Evolutionary conservation across 2,329 filamentous ascomycete genomes (phyloP).

Genomic region (Cladorrhinum sp.): DNA sequence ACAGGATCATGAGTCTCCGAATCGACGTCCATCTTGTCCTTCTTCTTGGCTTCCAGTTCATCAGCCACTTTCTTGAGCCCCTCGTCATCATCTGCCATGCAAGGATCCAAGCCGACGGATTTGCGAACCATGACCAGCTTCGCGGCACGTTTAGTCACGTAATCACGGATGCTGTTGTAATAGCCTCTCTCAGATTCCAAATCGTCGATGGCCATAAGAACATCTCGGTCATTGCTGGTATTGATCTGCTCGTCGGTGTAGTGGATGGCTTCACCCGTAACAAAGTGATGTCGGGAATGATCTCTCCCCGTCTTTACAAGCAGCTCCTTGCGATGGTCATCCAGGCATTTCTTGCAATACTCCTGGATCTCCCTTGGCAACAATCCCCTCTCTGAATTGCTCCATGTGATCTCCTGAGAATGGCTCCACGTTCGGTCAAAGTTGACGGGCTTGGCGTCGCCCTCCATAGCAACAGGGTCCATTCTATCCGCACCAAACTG

Average conservation of each 20-base stretch:
- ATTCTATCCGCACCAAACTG: slow-evolving; percentile 95
- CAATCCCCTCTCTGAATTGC: slow-evolving; percentile 71
- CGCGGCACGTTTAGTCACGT: slow-evolving; percentile 61
- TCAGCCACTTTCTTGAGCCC: slow-evolving; percentile 27
- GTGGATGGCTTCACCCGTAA: slow-evolving; percentile 59
- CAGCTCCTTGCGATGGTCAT: slow-evolving; percentile 64
- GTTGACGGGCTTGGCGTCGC: slow-evolving; percentile 84
- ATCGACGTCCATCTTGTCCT: slow-evolving; percentile 23
- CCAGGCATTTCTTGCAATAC: slow-evolving; percentile 66
- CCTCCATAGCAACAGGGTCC: slow-evolving; percentile 97
- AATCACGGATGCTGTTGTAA: slow-evolving; percentile 71
- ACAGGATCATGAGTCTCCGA: slow-evolving; percentile 15
- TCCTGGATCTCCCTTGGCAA: slow-evolving; percentile 69
- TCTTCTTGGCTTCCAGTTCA: slow-evolving; percentile 15
- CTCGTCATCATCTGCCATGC: slow-evolving; percentile 26
- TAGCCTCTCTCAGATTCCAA: slow-evolving; percentile 82
- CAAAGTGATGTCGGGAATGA: slow-evolving; percentile 45
- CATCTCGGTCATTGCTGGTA: slow-evolving; percentile 41
- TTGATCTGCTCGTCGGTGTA: slow-evolving; percentile 57
- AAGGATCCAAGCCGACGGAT: slow-evolving; percentile 47
- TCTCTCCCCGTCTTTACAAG: slow-evolving; percentile 33
- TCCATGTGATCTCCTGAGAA: slow-evolving; percentile 70
- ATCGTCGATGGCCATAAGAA: slow-evolving; percentile 66
- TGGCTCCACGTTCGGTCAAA: slow-evolving; percentile 91
- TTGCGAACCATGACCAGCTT: slow-evolving; percentile 56